A percentile compares a stretch with the other conserved stretches of the same genome.
These are phyloP conservation scores for Rhododendron ovatum DNA, from an alignment of 148 eudicot genomes.

Conservation along the genomic window DNA sequence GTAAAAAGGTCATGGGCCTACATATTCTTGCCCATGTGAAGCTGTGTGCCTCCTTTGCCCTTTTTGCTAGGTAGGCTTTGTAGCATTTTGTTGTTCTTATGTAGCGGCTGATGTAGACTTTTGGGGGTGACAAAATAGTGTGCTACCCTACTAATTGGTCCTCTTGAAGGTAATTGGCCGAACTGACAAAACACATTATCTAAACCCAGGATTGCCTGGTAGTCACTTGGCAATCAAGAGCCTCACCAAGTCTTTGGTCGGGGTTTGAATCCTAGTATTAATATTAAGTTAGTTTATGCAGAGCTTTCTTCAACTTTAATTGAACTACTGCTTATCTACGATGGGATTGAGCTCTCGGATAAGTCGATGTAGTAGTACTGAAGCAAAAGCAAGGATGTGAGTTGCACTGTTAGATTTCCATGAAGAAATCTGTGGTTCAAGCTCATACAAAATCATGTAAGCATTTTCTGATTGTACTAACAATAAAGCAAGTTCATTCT, in stretches of 20 bases:
- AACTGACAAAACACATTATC: not conserved
- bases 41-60: not conserved
- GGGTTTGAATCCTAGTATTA: no score
- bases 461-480: not conserved
- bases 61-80: not conserved
- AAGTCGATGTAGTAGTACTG: not conserved
- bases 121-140: not conserved
- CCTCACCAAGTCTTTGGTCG: no score
- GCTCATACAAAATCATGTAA: not conserved
- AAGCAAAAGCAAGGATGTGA: not conserved
- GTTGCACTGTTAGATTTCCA: not conserved
- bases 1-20: not conserved
- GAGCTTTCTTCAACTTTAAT: no score
- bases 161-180: not conserved
- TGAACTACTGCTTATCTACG: no score
- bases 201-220: no score
- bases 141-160: not conserved
- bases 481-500: not conserved
- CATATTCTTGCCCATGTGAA: constrained; percentile 7
- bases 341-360: no score
- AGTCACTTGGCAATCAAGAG: no score
- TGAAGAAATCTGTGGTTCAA: not conserved
- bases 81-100: not conserved
- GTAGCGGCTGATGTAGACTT: no score
- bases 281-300: no score